A percentile compares a stretch with the other conserved stretches of the same genome.
These are phyloP conservation scores for Neofusicoccum sp. DNA, from an alignment of 2,329 filamentous ascomycete genomes.

Conservation along the genomic window DNA sequence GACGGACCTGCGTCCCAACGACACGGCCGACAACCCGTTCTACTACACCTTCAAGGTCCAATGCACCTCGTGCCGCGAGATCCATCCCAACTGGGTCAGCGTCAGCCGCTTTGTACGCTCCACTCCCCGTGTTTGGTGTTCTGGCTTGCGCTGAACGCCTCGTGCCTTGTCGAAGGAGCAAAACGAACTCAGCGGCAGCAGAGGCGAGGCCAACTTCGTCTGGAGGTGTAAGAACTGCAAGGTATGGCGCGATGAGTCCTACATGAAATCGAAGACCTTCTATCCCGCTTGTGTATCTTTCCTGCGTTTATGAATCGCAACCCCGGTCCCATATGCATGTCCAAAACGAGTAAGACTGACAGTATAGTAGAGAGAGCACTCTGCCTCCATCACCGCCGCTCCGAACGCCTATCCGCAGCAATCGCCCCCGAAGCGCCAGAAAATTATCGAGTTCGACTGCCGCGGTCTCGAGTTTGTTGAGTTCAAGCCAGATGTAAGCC, in stretches of 20 bases:
- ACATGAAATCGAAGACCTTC: no score
- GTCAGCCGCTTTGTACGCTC: conserved; percentile 80
- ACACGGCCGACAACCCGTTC: conserved; percentile 79
- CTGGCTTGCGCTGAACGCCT: not conserved
- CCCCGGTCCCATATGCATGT: conserved; percentile 17
- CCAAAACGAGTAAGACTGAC: conserved; percentile 3
- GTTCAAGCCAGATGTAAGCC: conserved; percentile 79
- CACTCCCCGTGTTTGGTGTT: not conserved
- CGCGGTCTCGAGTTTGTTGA: conserved; percentile 88
- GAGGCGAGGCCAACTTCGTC: conserved; percentile 98
- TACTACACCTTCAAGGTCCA: conserved; percentile 98
- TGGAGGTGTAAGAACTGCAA: conserved; percentile 99
- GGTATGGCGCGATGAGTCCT: conserved; percentile 46
- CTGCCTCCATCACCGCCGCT: conserved; percentile 75
- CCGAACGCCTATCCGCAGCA: conserved; percentile 69
- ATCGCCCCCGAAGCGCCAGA: conserved; percentile 71
- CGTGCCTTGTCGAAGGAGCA: conserved; percentile 59
- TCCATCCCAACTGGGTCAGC: conserved; percentile 79
- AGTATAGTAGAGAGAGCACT: conserved; percentile 67
- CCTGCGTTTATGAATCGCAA: not conserved
- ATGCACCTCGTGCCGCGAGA: conserved; percentile 95
- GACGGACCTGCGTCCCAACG: conserved; percentile 81
- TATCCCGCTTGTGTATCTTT: conserved; percentile 27
- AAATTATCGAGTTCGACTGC: conserved; percentile 89
- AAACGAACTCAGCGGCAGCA: conserved; percentile 87